Base-by-base conservation (phyloP, 768 basidiomycete species). In the Coprinellus aureogranulatus region DNA sequence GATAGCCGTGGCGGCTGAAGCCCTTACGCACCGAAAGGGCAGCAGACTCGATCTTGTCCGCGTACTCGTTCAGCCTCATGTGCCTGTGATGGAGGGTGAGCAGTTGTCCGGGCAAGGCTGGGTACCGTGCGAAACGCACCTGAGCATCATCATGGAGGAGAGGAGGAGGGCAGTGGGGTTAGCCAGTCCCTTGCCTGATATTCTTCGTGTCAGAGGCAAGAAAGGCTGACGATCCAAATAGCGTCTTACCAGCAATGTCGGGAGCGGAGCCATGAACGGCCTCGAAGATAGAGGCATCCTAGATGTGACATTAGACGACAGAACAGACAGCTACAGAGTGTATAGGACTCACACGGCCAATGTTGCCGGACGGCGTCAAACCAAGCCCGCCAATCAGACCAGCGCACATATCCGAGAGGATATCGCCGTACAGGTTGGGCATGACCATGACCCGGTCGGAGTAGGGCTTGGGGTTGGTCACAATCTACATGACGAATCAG, bases 271-370 rank as follows among this genome's bases (percentile, higher is more conserved):
- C 97, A 75, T 99, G 97, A 11, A 99, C 97, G 60, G 97, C 97
- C 77, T 99, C 97, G 65, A 98, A 99, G 72, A 99, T 99, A 55
- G 95, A 98, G 34, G 97, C 97, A 73, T 98, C 94, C 90, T 94
- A 62, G 26, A 39, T 31, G 65, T 31, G 61, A 52, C 61, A n/a
- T 66, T 61, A 44, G 60, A 55, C 55, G 59, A 25, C 37, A 62
- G 37, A 23, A 28, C n/a, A 55, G 51, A 23, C 30, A 37, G 6
- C 34, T 57, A 44, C 44, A 44, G 11, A 30, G 47, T 37, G 48
- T 40, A 23, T n/a, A n/a, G n/a, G n/a, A 69, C 87, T 62, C 77
- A 92, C 92, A 64, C 89, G 86, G 64, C 95, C 95, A 70, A 98
- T 98, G 77, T 98, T 98, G 26, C 95, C 95, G 51, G 96, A 98